Conservation (phyloP, 805 yeast species). For the Ogataea glucozyma region DNA sequence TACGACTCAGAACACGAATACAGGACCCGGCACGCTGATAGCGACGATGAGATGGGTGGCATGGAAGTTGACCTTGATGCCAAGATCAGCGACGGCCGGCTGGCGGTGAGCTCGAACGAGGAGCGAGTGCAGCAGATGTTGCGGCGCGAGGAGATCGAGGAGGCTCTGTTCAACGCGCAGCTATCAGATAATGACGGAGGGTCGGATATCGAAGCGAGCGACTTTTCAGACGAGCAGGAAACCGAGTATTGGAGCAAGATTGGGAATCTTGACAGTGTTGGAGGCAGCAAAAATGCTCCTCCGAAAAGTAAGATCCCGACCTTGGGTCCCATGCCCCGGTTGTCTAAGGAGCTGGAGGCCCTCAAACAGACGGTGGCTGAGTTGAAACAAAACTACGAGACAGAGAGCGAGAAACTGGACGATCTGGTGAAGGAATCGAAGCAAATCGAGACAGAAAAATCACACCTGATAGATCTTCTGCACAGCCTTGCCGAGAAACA, state of each 20-base stretch:
- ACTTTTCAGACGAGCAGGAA: not conserved
- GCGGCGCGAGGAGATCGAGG: constrained; percentile 35
- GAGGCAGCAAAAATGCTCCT: not conserved
- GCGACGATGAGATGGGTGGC: constrained; percentile 15
- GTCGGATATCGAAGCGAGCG: constrained; percentile 6
- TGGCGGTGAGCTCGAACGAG: constrained; percentile 34
- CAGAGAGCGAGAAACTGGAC: constrained; percentile 2
- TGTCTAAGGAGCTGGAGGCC: constrained; percentile 4
- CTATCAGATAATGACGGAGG: constrained; percentile 20
- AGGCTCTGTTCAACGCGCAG: constrained; percentile 35
- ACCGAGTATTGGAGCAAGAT: constrained; percentile 2
- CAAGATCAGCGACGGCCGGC: constrained; percentile 28
- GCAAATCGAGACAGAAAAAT: constrained; percentile 1
- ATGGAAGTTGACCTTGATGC: constrained; percentile 27
- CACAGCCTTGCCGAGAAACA: constrained; percentile 10
- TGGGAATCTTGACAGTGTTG: constrained; percentile 12
- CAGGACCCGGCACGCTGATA: constrained; percentile 10
- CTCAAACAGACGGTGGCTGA: constrained; percentile 1
- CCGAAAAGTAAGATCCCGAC: not conserved
- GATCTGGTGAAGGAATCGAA: constrained; percentile 5
- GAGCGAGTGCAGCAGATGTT: constrained; percentile 27
- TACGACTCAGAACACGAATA: constrained; percentile 24
- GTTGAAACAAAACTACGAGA: constrained; percentile 6
- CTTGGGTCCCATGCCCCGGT: constrained; percentile 2
- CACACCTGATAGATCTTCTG: constrained; percentile 3